Evolutionary conservation across 495 filamentous ascomycete genomes (phyloP).

Genomic region (Penicillium canescens): DNA sequence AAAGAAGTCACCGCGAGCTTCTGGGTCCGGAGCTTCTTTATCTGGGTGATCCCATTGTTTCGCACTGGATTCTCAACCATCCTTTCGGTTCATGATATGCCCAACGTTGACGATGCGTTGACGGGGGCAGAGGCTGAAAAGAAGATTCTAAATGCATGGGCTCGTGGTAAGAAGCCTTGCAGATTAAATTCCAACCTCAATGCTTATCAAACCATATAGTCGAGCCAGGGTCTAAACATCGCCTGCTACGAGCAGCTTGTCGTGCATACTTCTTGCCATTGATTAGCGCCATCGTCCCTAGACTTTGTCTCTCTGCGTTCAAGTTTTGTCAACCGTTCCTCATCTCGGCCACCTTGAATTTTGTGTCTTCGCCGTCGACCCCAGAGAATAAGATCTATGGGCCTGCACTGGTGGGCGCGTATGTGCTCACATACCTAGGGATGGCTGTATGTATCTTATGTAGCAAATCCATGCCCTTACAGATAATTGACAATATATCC

Average conservation of each 20-base stretch:
- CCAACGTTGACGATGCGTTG: constrained; percentile 11
- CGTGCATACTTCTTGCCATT: constrained; percentile 28
- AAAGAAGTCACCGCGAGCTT: constrained; percentile 27
- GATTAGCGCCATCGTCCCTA: constrained; percentile 44
- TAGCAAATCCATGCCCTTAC: no score
- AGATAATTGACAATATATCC: constrained; percentile 2
- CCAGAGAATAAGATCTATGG: constrained; percentile 38
- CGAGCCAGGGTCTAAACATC: neutral
- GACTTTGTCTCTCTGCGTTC: constrained; percentile 52
- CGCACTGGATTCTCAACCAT: constrained; percentile 24
- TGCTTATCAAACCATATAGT: neutral
- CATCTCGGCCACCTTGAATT: constrained; percentile 46
- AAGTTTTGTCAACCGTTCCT: constrained; percentile 61
- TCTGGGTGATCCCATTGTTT: constrained; percentile 34
- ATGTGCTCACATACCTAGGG: constrained; percentile 53
- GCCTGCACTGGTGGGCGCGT: constrained; percentile 59
- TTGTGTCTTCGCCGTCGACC: constrained; percentile 24
- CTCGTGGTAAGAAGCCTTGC: neutral
- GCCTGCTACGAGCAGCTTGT: constrained; percentile 17
- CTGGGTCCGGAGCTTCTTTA: constrained; percentile 32
- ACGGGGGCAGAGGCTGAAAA: constrained; percentile 1
- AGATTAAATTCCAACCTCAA: neutral
- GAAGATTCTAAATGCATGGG: constrained; percentile 2
- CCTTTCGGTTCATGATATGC: constrained; percentile 29
- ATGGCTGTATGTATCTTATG: constrained; percentile 47